phyloP scores from a whole-genome alignment of 2,329 filamentous ascomycete species.

The Sporothrix brunneoviolacea region DNA sequence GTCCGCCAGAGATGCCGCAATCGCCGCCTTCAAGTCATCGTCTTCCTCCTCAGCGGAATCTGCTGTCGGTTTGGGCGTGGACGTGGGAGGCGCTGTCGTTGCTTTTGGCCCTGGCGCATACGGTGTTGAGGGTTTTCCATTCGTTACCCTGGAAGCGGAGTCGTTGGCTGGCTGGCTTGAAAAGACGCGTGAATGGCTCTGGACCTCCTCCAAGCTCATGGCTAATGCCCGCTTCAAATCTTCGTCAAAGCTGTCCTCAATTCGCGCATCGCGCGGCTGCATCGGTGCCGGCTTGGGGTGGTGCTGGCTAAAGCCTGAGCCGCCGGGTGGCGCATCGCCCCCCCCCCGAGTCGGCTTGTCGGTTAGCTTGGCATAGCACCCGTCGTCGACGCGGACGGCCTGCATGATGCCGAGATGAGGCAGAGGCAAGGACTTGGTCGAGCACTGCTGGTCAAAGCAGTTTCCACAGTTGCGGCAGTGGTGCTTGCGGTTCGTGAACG shows the following conservation, averaged over 20 bases:
- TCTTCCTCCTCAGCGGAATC: slow-evolving; percentile 67
- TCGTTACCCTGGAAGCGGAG: not conserved
- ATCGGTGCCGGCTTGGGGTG: slow-evolving; percentile 52
- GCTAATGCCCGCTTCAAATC: slow-evolving; percentile 88
- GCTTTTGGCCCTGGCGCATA: not conserved
- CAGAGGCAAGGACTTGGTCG: slow-evolving; percentile 77
- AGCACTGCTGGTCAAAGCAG: slow-evolving; percentile 94
- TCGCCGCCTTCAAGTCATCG: slow-evolving; percentile 86
- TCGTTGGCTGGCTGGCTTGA: slow-evolving; percentile 20
- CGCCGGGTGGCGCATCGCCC: slow-evolving; percentile 35
- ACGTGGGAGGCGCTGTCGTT: not conserved
- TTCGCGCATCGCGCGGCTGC: slow-evolving; percentile 83
- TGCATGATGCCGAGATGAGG: slow-evolving; percentile 90
- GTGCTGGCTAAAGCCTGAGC: slow-evolving; percentile 17
- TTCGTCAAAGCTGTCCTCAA: slow-evolving; percentile 89
- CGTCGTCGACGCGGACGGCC: slow-evolving; percentile 89
- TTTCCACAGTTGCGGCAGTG: slow-evolving; percentile 97
- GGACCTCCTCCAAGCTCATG: slow-evolving; percentile 94
- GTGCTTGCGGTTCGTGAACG: slow-evolving; percentile 96
- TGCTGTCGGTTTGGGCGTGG: slow-evolving; percentile 14
- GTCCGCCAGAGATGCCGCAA: slow-evolving; percentile 87
- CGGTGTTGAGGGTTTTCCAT: slow-evolving; percentile 24
- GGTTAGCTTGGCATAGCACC: slow-evolving; percentile 83
- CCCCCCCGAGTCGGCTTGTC: slow-evolving; percentile 56
- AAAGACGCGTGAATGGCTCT: slow-evolving; percentile 63